A percentile compares a stretch with the other conserved stretches of the same genome.
Conservation (phyloP, 371 early-diverging fungal genomes). For the Mortierella sp. region DNA sequence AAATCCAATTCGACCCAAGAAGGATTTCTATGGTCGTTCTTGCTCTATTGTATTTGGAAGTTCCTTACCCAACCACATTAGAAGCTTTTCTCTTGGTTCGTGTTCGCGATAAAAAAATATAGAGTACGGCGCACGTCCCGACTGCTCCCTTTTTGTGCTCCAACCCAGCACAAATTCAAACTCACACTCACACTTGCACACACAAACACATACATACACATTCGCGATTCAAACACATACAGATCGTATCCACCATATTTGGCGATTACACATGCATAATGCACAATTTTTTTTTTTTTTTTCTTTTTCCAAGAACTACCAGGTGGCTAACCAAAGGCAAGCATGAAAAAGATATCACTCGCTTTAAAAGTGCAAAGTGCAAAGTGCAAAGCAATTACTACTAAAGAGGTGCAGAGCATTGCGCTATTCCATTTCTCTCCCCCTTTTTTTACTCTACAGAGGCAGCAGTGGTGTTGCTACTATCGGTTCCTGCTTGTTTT, state of each 20-base stretch:
- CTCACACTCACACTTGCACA: background rate
- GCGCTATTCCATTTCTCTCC: background rate
- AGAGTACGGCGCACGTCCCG: background rate
- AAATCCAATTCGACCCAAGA: conserved; percentile 25
- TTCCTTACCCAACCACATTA: conserved; percentile 3
- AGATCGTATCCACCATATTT: background rate
- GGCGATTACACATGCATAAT: background rate
- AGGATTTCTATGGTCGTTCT: background rate
- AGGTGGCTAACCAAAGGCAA: background rate
- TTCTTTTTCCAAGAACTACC: background rate
- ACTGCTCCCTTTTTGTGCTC: background rate
- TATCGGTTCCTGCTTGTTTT: background rate
- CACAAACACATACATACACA: no score
- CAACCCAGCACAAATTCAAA: background rate
- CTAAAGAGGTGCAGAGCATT: background rate
- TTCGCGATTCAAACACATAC: no score
- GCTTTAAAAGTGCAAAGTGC: no score
- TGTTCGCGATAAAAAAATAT: background rate
- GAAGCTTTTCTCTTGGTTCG: background rate
- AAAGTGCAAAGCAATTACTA: no score
- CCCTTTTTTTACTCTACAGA: background rate
- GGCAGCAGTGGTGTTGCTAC: background rate
- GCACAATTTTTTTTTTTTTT: background rate
- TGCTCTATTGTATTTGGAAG: background rate
- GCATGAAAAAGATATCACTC: background rate